Conservation (phyloP, 345 rosid species). For the Bruguiera sexangula region DNA sequence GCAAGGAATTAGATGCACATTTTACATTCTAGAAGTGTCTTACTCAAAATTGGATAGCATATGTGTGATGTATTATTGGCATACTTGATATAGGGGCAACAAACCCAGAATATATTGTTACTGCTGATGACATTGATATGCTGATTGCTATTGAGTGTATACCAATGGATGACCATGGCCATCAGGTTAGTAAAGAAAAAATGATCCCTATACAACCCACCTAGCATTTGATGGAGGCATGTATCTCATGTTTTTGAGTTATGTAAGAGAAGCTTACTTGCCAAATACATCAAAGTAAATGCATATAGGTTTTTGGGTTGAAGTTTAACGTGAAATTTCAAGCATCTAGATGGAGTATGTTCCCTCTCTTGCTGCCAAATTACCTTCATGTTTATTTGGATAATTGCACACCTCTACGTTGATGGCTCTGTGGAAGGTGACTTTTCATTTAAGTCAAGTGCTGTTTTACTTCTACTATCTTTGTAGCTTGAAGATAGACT, state of each 20-base stretch:
- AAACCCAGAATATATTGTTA: slow-evolving; percentile 91
- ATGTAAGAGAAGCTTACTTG: background rate
- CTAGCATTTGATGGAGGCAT: slow-evolving; percentile 1
- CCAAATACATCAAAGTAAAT: background rate
- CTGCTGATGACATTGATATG: slow-evolving; percentile 97
- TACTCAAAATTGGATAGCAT: background rate
- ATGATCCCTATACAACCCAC: slow-evolving; percentile 3
- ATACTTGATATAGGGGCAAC: slow-evolving; percentile 68
- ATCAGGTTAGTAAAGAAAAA: slow-evolving; percentile 50
- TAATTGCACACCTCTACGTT: no score
- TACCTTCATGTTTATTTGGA: no score
- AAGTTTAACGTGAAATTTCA: no score
- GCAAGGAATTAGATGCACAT: slow-evolving; percentile 35
- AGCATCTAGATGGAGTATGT: no score
- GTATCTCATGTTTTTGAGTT: background rate
- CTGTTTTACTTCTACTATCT: no score
- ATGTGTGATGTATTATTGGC: background rate
- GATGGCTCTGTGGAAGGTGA: no score
- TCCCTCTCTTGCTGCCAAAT: no score
- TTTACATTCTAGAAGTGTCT: background rate
- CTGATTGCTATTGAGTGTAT: slow-evolving; percentile 96
- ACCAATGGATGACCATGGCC: slow-evolving; percentile 98
- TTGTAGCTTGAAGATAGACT: no score
- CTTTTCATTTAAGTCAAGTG: no score
- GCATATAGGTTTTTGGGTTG: no score